A percentile compares a stretch with the other conserved stretches of the same genome.
Conservation (phyloP, 2,329 filamentous ascomycete genomes). For the Pseudocercospora fuligena region DNA sequence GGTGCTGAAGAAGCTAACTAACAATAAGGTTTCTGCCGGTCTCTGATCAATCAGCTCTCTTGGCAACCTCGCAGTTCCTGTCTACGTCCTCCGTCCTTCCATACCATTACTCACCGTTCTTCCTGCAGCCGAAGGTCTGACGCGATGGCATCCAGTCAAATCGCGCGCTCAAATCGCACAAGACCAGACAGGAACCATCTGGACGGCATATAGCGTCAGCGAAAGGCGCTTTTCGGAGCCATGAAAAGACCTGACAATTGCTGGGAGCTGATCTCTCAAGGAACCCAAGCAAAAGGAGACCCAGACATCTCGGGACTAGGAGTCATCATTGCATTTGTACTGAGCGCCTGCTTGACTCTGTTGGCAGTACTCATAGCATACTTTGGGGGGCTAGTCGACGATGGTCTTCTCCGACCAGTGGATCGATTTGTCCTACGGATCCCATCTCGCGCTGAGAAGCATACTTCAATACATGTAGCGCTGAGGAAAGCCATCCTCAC, state of each 20-base stretch:
- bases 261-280: slow-evolving; percentile 12
- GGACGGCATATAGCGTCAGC: too few species aligned
- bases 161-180: too few species aligned
- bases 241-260: slow-evolving; percentile 11
- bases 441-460: slow-evolving; percentile 20
- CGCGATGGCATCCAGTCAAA: too few species aligned
- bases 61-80: too few species aligned
- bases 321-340: slow-evolving; percentile 30
- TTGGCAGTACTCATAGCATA: slow-evolving; percentile 26
- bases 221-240: neutral
- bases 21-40: neutral
- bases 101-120: too few species aligned
- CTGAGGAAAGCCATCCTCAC: slow-evolving; percentile 23
- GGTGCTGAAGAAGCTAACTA: neutral
- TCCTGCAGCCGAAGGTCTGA: too few species aligned
- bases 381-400: slow-evolving; percentile 24
- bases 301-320: slow-evolving; percentile 33
- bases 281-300: slow-evolving; percentile 22
- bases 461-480: slow-evolving; percentile 16
- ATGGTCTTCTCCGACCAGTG: slow-evolving; percentile 25
- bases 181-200: too few species aligned
- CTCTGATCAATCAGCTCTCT: too few species aligned
- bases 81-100: too few species aligned
- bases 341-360: slow-evolving; percentile 31
- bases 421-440: slow-evolving; percentile 23